Percentiles rank a stretch among this genome's conserved stretches.
These are phyloP conservation scores for Iris pallida DNA, from an alignment of 116 monocot genomes.

Conservation along the genomic window DNA sequence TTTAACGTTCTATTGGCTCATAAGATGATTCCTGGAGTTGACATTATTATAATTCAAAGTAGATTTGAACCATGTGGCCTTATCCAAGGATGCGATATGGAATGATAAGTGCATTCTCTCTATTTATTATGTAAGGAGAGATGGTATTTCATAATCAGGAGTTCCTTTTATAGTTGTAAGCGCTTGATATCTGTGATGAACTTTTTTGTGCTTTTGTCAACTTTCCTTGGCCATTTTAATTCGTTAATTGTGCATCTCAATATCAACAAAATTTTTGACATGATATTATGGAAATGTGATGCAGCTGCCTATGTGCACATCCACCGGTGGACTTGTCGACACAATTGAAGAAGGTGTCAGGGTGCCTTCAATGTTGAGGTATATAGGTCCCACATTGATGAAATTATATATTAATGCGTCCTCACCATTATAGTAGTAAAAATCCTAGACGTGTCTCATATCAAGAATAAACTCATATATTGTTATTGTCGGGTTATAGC, in stretches of 20 bases:
- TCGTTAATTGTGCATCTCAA: no score
- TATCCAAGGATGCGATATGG: slow-evolving; percentile 83
- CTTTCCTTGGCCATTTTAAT: no score
- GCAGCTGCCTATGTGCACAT: slow-evolving; percentile 51
- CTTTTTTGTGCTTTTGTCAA: no score
- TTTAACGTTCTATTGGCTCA: slow-evolving; percentile 80
- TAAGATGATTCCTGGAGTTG: slow-evolving; percentile 63
- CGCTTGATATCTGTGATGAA: no score
- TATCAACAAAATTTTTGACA: no score
- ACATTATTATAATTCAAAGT: slow-evolving; percentile 65
- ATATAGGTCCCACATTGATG: background rate
- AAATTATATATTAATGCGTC: no score
- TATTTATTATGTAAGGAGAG: background rate
- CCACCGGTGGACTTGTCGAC: slow-evolving; percentile 81
- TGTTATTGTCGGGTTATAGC: no score
- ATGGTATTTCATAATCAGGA: no score
- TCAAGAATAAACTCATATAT: no score
- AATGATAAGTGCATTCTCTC: slow-evolving; percentile 33
- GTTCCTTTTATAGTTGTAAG: no score
- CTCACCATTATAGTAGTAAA: no score
- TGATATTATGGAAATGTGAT: slow-evolving; percentile 2
- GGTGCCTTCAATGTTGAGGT: slow-evolving; percentile 66
- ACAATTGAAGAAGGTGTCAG: slow-evolving; percentile 72
- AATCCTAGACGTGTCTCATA: no score
- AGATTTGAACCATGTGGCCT: slow-evolving; percentile 88